Base-by-base conservation (phyloP, 23 red algal genomes). In the Gracilaria gracilis region DNA sequence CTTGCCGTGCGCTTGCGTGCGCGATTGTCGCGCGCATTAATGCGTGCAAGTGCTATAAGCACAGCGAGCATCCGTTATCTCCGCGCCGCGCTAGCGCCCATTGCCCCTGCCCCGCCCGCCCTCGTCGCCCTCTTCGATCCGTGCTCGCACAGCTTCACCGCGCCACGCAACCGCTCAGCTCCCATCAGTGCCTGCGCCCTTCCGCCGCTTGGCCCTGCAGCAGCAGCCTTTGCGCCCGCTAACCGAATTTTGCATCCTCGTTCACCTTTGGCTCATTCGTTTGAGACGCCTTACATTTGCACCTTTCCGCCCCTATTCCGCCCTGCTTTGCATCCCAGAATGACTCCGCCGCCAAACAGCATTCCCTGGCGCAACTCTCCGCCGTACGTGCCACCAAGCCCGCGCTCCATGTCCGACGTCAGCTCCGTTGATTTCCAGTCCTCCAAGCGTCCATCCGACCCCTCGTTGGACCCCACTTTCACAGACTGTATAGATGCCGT, bases 401-500 rank as follows among this genome's bases (percentile, higher is more conserved):
- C 40, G 12, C 40, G 34, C 40, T 37, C 79, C 0, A 42, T 65
- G n/a, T 82, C 55, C 24, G 55, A 82, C 79, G 46, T 44, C 20
- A 42, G 42, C 48, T 73, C 84, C 39, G 19, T 76, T 19, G 62
- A 70, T 46, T 53, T 58, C 31, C 69, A 44, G 11, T 87, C 69
- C 47, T 57, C 37, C 23, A 57, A 67, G 20, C 84, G 84, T 34
- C 84, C 84, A 32, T 57, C 64, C 14, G 64, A 70, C 84, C 65
- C 69, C 12, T 75, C 84, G 28, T 51, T 74, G 27, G 49, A 74
- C 19, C 53, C 74, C 40, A 69, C 87, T 36, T 90, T 80, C 39
- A 58, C 77, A 34, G 87, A 90, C 76, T 27, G 48, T 19, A 37
- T 90, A 48, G 87, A 90, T 47, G 57, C 40, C 16, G 58, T 90